Base-by-base conservation (phyloP, 345 rosid species). In the Lumnitzera racemosa region DNA sequence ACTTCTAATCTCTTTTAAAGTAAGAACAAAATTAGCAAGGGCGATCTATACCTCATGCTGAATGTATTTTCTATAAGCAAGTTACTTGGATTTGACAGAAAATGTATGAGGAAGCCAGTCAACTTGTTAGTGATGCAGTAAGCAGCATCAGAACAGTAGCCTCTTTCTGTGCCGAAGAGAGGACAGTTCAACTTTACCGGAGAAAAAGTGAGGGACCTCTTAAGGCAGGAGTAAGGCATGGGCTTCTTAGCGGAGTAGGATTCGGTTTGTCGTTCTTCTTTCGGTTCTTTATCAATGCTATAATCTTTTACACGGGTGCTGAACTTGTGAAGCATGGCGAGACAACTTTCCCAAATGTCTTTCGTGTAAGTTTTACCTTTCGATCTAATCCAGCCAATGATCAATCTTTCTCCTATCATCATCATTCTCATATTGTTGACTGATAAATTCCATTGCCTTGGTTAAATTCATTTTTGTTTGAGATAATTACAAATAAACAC, bases 41-140 rank as follows among this genome's bases (percentile, higher is more conserved):
- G 24, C 8, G 15, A 17, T 36, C 49, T 13, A 25, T 49, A 25
- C 24, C 27, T 59, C 31, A 27, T 27, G 31, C 31, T 5, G 43
- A 36, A 36, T 36, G 43, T 36, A 36, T 36, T 36, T 36, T 36
- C 43, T 7, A 36, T 4, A 36, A 36, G 43, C 43, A 7, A 20
- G 43, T 36, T 36, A 36, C 43, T 5, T 36, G 7, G 9, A 9
- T 7, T 36, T 36, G 11, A 31, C 70, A 76, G 80, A 59, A 54
- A 56, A 61, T 65, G 76, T 76, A 76, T n/a, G 71, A 72, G 68
- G 73, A 76, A 20, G 80, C 76, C 12, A 68, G 76, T 49, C 76
- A 76, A 65, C 73, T 72, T 46, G 80, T 76, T 5, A 63, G 58
- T 13, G 74, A 76, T 13, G 80, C 67, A 2, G 80, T 72, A 8